Evolutionary conservation across 306 rosid species (phyloP), one percentile per base, ranked within the genome.

Genomic region (Mucuna pruriens): DNA sequence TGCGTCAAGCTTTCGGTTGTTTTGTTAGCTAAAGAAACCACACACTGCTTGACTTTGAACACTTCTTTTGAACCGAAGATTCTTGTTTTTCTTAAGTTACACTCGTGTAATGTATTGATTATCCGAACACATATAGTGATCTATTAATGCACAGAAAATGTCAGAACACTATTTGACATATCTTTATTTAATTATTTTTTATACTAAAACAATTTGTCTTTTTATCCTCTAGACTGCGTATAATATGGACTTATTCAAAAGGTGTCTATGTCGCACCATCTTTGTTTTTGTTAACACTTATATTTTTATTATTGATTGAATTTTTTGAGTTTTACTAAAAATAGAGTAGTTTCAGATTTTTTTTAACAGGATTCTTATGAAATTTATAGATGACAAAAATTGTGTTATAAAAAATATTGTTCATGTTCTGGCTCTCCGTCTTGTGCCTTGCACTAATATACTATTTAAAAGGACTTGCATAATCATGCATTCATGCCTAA

Each of bases 1-100:
- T 67, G 33, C n/a, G 34, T 67, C 52, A 19, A 40, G 73, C 73
- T 67, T 67, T 67, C 73, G 34, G 34, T 39, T 4, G 52, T 38
- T 66, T 64, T 66, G 17, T 66, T 33, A 66, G 72, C 29, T 66
- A 66, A 66, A 19, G 72, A 66, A 36, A 66, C 26, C 33, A 19
- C 33, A 19, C 51, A 10, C 52, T 67, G 34, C 29, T 31, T 62
- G 69, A 62, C 42, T 31, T 62, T 42, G 12, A 66, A 67, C 49
- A 5, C 19, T n/a, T 22, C 72, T 66, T 39, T 36, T 36, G 69
- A 62, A 63, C 25, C 70, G 7, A 64, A 34, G 7, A 29, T 63
- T 36, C 25, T 36, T 44, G 69, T 22, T 63, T 29, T 63, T 63
- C 8, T 17, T 17, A 36, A 4, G 48, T 33, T 34, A 34, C 71